These are phyloP conservation scores for Cutaneotrichosporon dermatis DNA, from an alignment of 1,284 basidiomycete genomes.

Conservation along the genomic window DNA sequence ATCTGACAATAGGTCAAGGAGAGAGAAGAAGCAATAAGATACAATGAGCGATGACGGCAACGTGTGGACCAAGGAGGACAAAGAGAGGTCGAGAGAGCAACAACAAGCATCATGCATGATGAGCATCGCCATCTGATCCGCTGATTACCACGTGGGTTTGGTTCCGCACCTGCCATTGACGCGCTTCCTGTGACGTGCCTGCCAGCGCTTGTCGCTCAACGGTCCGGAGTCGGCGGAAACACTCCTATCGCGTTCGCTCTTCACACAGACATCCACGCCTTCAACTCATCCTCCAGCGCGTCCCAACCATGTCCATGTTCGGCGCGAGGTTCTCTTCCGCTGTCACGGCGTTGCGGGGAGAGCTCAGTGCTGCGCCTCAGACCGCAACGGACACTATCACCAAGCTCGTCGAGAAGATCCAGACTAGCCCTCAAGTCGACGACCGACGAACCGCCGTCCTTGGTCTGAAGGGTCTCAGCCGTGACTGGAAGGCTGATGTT, in stretches of 20 bases:
- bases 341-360: conserved; percentile 47
- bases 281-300: neutral
- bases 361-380: conserved; percentile 56
- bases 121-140: too few relatives aligned
- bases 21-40: too few relatives aligned
- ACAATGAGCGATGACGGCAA: too few relatives aligned
- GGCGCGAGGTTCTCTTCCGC: conserved; percentile 43
- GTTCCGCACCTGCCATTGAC: neutral
- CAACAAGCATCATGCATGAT: too few relatives aligned
- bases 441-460: conserved; percentile 88
- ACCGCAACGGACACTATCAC: conserved; percentile 78
- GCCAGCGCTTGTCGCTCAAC: neutral
- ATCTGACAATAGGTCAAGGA: neutral
- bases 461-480: conserved; percentile 81
- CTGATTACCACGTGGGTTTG: neutral
- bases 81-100: too few relatives aligned
- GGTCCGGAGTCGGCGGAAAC: too few relatives aligned
- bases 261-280: neutral
- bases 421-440: conserved; percentile 75
- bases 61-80: too few relatives aligned
- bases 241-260: neutral
- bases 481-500: conserved; percentile 86
- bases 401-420: conserved; percentile 80
- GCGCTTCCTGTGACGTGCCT: conserved; percentile 1
- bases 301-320: conserved; percentile 16